These are phyloP conservation scores for Nematodospora valgi DNA, from an alignment of 805 yeast species.

Conservation along the genomic window DNA sequence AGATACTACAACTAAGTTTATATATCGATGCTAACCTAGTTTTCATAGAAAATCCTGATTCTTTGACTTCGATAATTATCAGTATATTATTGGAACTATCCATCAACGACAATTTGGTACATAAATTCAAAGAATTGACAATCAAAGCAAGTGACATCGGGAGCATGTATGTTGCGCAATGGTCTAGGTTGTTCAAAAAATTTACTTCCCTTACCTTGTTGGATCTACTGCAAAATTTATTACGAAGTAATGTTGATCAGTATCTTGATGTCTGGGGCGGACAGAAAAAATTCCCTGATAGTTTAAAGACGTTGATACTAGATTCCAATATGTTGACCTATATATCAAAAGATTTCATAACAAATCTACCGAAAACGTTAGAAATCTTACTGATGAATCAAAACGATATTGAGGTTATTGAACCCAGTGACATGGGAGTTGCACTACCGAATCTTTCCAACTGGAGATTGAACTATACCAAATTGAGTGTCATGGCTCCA, in stretches of 20 bases:
- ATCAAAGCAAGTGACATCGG: slow-evolving; percentile 35
- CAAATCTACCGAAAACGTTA: slow-evolving; percentile 25
- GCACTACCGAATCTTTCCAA: slow-evolving; percentile 19
- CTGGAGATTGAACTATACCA: slow-evolving; percentile 17
- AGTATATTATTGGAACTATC: slow-evolving; percentile 16
- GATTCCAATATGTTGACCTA: slow-evolving; percentile 21
- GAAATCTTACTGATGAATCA: slow-evolving; percentile 15
- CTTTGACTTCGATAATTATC: slow-evolving; percentile 27
- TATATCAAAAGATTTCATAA: slow-evolving; percentile 17
- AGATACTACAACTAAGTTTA: slow-evolving; percentile 17
- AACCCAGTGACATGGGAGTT: slow-evolving; percentile 1
- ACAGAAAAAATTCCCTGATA: slow-evolving; percentile 21
- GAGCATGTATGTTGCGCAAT: slow-evolving; percentile 23
- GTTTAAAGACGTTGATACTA: slow-evolving; percentile 19
- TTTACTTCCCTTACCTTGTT: slow-evolving; percentile 20
- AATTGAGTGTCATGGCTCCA: slow-evolving; percentile 8
- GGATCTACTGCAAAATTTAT: slow-evolving; percentile 24
- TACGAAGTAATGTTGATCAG: slow-evolving; percentile 11
- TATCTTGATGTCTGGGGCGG: slow-evolving; percentile 16
- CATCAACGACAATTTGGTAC: slow-evolving; percentile 12
- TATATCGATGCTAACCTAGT: slow-evolving; percentile 26
- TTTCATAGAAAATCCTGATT: slow-evolving; percentile 27
- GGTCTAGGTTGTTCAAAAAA: slow-evolving; percentile 27
- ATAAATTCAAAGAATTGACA: slow-evolving; percentile 19
- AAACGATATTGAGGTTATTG: slow-evolving; percentile 11